These are phyloP conservation scores for Mycena rebaudengoi DNA, from an alignment of 768 basidiomycete genomes.

Conservation along the genomic window DNA sequence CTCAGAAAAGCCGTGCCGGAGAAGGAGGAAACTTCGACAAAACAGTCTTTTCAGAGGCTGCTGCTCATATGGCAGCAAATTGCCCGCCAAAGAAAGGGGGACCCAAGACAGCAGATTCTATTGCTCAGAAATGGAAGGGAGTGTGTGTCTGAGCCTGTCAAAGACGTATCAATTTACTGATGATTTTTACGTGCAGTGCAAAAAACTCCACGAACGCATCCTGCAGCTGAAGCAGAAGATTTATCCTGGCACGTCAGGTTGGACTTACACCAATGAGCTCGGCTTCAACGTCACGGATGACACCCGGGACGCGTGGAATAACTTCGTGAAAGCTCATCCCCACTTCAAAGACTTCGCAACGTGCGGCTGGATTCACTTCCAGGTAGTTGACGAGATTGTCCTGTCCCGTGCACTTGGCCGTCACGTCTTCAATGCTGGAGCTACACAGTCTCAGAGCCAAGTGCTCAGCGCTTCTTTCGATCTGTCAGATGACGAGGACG, in stretches of 20 bases:
- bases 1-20: background rate
- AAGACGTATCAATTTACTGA: background rate
- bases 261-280: conserved; percentile 3
- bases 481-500: background rate
- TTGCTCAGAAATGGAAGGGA: background rate
- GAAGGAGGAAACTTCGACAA: background rate
- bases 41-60: background rate
- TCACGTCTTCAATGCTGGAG: conserved; percentile 2
- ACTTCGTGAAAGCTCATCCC: conserved; percentile 5
- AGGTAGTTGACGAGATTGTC: background rate
- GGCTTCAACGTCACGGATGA: conserved; percentile 20
- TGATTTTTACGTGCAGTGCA: no score
- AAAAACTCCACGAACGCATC: conserved; percentile 8
- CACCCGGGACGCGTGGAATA: conserved; percentile 4
- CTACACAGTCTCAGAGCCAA: background rate
- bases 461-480: background rate
- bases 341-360: conserved; percentile 16
- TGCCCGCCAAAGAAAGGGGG: background rate
- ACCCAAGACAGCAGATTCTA: background rate
- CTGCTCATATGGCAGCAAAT: background rate
- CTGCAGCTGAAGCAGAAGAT: conserved; percentile 1
- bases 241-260: conserved; percentile 10
- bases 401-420: conserved; percentile 1
- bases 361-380: conserved; percentile 1
- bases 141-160: background rate